These are phyloP conservation scores for Diaporthe sp. DNA, from an alignment of 2,329 filamentous ascomycete species.

Conservation along the genomic window DNA sequence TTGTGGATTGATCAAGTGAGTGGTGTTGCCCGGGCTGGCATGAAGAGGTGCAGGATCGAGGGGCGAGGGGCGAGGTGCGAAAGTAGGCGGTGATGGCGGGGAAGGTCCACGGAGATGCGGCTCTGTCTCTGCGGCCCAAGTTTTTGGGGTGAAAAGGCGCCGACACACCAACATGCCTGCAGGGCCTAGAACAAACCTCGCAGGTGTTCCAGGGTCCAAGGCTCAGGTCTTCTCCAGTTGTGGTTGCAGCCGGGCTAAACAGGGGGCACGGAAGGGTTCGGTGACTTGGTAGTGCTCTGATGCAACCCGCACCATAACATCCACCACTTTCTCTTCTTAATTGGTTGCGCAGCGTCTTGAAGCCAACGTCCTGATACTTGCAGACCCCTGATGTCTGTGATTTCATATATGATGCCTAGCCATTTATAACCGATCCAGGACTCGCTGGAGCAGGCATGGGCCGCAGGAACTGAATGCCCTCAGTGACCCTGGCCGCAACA, in stretches of 20 bases:
- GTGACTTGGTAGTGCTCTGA: not conserved
- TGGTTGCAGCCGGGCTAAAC: constrained; percentile 2
- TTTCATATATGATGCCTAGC: too few relatives aligned
- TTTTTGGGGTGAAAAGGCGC: constrained; percentile 11
- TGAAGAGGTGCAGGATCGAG: constrained; percentile 15
- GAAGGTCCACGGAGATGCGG: constrained; percentile 31
- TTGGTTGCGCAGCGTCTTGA: not conserved
- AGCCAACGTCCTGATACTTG: not conserved
- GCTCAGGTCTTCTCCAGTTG: constrained; percentile 1
- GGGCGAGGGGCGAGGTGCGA: constrained; percentile 9
- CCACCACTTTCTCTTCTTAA: not conserved
- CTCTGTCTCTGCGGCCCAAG: constrained; percentile 31
- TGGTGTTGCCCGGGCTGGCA: constrained; percentile 17
- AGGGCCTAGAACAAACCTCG: constrained; percentile 32
- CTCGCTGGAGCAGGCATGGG: not conserved
- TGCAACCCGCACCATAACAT: not conserved
- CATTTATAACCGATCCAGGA: not conserved
- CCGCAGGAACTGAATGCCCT: not conserved
- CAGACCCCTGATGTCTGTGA: not conserved
- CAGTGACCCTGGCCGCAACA: not conserved
- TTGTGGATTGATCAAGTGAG: constrained; percentile 25
- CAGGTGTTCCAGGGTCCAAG: constrained; percentile 27
- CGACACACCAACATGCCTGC: constrained; percentile 19
- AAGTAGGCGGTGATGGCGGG: constrained; percentile 35
- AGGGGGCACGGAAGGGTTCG: constrained; percentile 16